Percentiles rank a stretch among this genome's conserved stretches.
These are phyloP conservation scores for Trametes coccinea DNA, from an alignment of 768 basidiomycete genomes.

Conservation along the genomic window DNA sequence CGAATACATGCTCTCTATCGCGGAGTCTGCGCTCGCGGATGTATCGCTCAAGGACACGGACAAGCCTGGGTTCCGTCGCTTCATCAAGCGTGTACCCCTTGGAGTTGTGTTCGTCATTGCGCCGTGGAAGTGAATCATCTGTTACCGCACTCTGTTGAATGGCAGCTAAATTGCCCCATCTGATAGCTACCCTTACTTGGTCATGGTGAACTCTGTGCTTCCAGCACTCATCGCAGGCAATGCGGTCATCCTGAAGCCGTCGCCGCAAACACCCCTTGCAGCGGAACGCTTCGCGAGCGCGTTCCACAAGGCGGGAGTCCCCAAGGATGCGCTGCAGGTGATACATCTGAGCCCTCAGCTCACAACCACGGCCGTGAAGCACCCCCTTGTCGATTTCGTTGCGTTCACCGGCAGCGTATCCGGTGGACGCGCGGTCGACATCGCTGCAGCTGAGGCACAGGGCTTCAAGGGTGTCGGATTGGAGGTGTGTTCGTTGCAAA, in stretches of 20 bases:
- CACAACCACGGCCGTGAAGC: constrained; percentile 59
- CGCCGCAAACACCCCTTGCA: constrained; percentile 90
- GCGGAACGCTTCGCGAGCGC: constrained; percentile 79
- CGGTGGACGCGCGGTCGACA: constrained; percentile 73
- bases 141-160: background rate
- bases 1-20: constrained; percentile 83
- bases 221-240: constrained; percentile 93
- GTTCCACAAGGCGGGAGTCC: constrained; percentile 76
- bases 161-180: background rate
- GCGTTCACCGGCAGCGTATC: constrained; percentile 89
- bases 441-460: constrained; percentile 59
- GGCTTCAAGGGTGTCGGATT: constrained; percentile 88
- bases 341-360: constrained; percentile 70
- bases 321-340: constrained; percentile 70
- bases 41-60: constrained; percentile 74
- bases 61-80: constrained; percentile 80
- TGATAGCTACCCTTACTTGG: constrained; percentile 83
- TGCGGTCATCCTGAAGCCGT: constrained; percentile 89
- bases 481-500: constrained; percentile 51
- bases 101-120: constrained; percentile 88
- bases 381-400: constrained; percentile 74
- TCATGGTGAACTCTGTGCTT: constrained; percentile 87
- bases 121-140: constrained; percentile 80
- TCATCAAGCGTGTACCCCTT: constrained; percentile 79
- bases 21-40: constrained; percentile 70